A percentile compares a stretch with the other conserved stretches of the same genome.
These are phyloP conservation scores for Tilletia caries DNA, from an alignment of 1,284 basidiomycete genomes.

Conservation along the genomic window DNA sequence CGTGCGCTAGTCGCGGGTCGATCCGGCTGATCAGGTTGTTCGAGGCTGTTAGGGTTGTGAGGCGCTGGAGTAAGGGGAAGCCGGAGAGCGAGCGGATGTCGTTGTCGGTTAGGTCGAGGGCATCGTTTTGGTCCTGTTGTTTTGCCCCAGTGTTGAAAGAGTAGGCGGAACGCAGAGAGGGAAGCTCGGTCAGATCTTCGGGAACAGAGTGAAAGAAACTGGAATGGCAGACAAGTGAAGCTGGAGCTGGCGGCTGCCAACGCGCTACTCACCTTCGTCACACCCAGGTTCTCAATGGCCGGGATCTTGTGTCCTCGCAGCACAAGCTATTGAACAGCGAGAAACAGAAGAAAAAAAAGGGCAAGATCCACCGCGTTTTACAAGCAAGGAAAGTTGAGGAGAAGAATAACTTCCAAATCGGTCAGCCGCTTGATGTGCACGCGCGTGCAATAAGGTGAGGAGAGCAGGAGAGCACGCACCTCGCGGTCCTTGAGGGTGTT, in stretches of 20 bases:
- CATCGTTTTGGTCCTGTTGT: constrained; percentile 80
- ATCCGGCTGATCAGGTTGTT: constrained; percentile 83
- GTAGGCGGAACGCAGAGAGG: no score
- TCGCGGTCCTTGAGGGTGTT: constrained; percentile 91
- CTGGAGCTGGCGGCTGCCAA: constrained; percentile 14
- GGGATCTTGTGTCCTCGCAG: constrained; percentile 75
- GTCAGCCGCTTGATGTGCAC: neutral
- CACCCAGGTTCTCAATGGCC: constrained; percentile 97
- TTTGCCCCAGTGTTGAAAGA: no score
- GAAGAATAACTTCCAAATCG: no score
- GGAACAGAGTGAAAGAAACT: no score
- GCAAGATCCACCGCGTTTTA: no score
- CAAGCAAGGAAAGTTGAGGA: no score
- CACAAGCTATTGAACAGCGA: constrained; percentile 12
- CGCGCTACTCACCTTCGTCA: constrained; percentile 71
- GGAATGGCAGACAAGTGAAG: no score
- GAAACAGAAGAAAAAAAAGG: no score
- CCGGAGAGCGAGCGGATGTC: constrained; percentile 82
- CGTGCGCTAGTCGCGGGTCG: constrained; percentile 73
- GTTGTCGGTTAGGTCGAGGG: constrained; percentile 95
- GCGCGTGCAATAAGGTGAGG: neutral
- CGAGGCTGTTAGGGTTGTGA: constrained; percentile 74
- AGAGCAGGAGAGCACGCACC: constrained; percentile 61
- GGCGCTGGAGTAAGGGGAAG: constrained; percentile 74
- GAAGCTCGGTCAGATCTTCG: no score